phyloP scores from a whole-genome alignment of 2,329 filamentous ascomycete genomes.

The Aspergillus sp. region DNA sequence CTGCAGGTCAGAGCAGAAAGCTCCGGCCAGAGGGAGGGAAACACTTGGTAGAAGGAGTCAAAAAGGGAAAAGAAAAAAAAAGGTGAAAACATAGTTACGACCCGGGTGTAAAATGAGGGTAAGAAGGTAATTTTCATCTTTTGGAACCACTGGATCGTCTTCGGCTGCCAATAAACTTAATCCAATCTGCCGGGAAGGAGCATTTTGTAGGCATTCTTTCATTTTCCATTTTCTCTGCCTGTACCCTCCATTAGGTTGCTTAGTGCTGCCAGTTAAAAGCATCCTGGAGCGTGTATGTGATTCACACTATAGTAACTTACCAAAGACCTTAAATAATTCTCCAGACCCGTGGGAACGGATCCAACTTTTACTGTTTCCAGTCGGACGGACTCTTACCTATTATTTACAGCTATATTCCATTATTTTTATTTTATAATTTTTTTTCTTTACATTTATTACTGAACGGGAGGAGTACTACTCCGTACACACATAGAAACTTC shows the following conservation, averaged over 20 bases:
- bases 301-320: background rate
- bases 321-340: conserved; percentile 5
- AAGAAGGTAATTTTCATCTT: conserved; percentile 3
- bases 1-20: no score
- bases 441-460: background rate
- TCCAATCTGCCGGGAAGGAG: conserved; percentile 27
- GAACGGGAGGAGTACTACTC: background rate
- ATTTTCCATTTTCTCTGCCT: conserved; percentile 1
- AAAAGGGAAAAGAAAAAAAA: no score
- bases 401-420: background rate
- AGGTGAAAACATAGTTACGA: no score
- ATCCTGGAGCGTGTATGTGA: background rate
- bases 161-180: conserved; percentile 31
- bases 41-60: no score
- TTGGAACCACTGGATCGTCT: conserved; percentile 20
- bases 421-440: background rate
- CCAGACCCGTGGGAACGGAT: conserved; percentile 2
- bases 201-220: background rate
- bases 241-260: background rate
- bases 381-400: background rate
- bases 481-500: background rate
- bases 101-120: no score
- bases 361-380: background rate
- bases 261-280: no score
- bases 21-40: no score